These are phyloP conservation scores for Cercophora newfieldiana DNA, from an alignment of 495 filamentous ascomycete genomes.

Conservation along the genomic window DNA sequence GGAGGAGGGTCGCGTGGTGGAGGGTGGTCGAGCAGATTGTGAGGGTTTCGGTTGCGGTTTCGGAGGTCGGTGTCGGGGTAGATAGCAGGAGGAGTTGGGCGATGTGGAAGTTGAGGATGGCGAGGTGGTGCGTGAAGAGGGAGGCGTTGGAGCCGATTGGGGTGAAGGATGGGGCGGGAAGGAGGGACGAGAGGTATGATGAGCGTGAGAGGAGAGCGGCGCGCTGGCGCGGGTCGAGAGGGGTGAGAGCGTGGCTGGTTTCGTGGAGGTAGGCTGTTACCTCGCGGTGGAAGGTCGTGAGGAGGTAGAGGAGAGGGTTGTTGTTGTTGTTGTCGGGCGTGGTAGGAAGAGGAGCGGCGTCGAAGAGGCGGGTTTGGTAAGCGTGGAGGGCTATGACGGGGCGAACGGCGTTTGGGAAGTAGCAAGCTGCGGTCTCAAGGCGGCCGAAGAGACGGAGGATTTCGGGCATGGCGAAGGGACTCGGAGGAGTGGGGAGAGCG, in stretches of 20 bases:
- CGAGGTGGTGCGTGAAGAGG: constrained; percentile 15
- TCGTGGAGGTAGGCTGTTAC: constrained; percentile 24
- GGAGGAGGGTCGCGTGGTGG: neutral
- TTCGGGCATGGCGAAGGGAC: constrained; percentile 32
- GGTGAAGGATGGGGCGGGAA: constrained; percentile 15
- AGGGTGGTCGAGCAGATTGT: too few species aligned
- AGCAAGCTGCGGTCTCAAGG: constrained; percentile 39
- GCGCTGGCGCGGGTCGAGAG: constrained; percentile 18
- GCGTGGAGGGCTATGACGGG: constrained; percentile 58
- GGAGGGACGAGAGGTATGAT: constrained; percentile 15
- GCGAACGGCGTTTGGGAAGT: constrained; percentile 62
- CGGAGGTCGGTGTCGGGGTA: neutral
- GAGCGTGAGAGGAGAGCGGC: constrained; percentile 16
- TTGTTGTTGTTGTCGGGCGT: too few species aligned
- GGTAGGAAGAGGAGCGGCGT: constrained; percentile 42
- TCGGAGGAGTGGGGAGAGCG: neutral
- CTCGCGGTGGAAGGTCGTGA: constrained; percentile 27
- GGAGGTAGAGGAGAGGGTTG: constrained; percentile 13
- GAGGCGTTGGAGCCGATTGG: constrained; percentile 14
- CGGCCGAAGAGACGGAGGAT: constrained; percentile 38
- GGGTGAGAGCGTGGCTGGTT: constrained; percentile 20
- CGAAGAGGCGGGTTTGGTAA: constrained; percentile 46
- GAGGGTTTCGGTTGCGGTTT: neutral
- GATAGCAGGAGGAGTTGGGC: constrained; percentile 49
- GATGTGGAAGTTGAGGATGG: constrained; percentile 52